Evolutionary conservation across 2,329 filamentous ascomycete species (phyloP).

Genomic region (Shiraia sp.): DNA sequence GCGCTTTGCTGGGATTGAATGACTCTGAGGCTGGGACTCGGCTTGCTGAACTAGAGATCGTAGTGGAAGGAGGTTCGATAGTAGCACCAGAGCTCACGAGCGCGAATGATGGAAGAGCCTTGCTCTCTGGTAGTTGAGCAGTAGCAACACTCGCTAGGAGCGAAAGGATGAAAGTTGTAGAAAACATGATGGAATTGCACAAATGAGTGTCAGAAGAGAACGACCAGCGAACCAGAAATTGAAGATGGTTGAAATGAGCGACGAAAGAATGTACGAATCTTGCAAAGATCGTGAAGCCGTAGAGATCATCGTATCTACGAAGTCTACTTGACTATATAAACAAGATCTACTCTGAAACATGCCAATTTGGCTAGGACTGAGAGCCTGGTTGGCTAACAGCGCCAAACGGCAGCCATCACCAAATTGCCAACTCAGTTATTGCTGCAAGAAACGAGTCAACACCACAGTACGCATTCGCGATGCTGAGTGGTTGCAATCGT

Average conservation of each 20-base stretch:
- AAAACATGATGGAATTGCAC: slow-evolving; percentile 34
- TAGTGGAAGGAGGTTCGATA: slow-evolving; percentile 12
- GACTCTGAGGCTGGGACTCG: slow-evolving; percentile 16
- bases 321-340: slow-evolving; percentile 21
- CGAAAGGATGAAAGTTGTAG: slow-evolving; percentile 36
- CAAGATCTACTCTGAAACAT: slow-evolving; percentile 22
- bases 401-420: slow-evolving; percentile 18
- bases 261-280: slow-evolving; percentile 22
- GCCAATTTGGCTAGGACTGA: slow-evolving; percentile 19
- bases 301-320: slow-evolving; percentile 9
- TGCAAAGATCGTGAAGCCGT: slow-evolving; percentile 27
- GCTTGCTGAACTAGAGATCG: slow-evolving; percentile 5
- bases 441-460: slow-evolving; percentile 18
- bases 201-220: slow-evolving; percentile 37
- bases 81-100: slow-evolving; percentile 23
- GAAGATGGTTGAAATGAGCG: slow-evolving; percentile 20
- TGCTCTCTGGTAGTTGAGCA: slow-evolving; percentile 47
- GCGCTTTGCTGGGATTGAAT: slow-evolving; percentile 18
- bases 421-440: slow-evolving; percentile 18
- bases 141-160: slow-evolving; percentile 39
- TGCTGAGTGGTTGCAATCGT: slow-evolving; percentile 21
- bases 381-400: slow-evolving; percentile 14
- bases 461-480: slow-evolving; percentile 3
- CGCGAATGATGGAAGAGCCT: slow-evolving; percentile 23
- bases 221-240: slow-evolving; percentile 36